Evolutionary conservation across 2,329 filamentous ascomycete genomes (phyloP).

Genomic region (Neofusicoccum laricinum): DNA sequence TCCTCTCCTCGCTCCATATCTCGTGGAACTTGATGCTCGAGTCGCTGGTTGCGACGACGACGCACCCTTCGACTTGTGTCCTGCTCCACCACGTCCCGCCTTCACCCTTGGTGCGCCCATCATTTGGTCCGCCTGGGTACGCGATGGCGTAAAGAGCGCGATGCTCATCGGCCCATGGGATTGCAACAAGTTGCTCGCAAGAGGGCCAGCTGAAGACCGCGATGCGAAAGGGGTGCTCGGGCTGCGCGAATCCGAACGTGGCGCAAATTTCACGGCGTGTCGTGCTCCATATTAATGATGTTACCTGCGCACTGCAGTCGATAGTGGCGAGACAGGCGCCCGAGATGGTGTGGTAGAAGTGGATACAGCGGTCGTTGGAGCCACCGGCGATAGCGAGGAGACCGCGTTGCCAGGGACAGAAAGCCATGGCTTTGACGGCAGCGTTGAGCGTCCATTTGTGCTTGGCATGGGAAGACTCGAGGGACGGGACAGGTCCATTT

Average conservation of each 20-base stretch:
- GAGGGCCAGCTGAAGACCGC: conserved; percentile 94
- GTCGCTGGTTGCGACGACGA: conserved; percentile 89
- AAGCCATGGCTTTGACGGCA: conserved; percentile 94
- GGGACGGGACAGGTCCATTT: conserved; percentile 37
- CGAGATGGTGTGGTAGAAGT: conserved; percentile 87
- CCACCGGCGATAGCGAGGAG: conserved; percentile 89
- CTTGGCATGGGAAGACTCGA: conserved; percentile 58
- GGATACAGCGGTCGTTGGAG: conserved; percentile 90
- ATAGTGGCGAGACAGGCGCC: conserved; percentile 86
- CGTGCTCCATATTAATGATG: conserved; percentile 84
- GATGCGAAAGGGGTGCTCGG: conserved; percentile 83
- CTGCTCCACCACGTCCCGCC: conserved; percentile 55
- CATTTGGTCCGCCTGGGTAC: conserved; percentile 65
- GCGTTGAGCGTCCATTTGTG: conserved; percentile 78
- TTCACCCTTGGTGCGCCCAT: conserved; percentile 42
- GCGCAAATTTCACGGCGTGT: conserved; percentile 84
- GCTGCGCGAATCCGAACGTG: conserved; percentile 90
- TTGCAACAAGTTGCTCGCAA: conserved; percentile 78
- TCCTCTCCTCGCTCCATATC: conserved; percentile 72
- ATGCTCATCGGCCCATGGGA: conserved; percentile 78
- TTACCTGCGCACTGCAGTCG: conserved; percentile 89
- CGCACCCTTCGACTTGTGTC: conserved; percentile 70
- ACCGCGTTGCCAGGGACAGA: conserved; percentile 88
- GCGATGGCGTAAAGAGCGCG: conserved; percentile 84
- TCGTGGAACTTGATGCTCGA: conserved; percentile 94